Evolutionary conservation across 2,329 filamentous ascomycete genomes (phyloP).

Genomic region (Aspergillus sp.): DNA sequence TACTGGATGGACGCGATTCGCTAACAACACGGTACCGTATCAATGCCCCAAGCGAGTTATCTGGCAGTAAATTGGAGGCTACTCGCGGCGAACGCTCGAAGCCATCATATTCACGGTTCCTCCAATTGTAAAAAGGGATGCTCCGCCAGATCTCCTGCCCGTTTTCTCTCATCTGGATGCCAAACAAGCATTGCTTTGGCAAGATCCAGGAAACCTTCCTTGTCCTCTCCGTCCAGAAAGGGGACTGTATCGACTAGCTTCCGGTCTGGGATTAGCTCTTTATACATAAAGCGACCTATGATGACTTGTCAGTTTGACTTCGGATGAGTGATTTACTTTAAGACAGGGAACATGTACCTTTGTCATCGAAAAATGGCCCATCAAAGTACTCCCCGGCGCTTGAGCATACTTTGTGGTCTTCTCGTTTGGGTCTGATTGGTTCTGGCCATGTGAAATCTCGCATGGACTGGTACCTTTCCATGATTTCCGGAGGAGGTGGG

Average conservation of each 20-base stretch:
- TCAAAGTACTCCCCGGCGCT: conserved; percentile 36
- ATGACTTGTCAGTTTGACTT: conserved; percentile 20
- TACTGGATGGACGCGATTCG: too few species aligned
- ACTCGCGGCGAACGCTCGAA: conserved; percentile 14
- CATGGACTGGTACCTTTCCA: too few species aligned
- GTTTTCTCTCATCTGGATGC: conserved; percentile 29
- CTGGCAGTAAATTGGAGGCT: too few species aligned
- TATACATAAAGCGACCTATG: conserved; percentile 33
- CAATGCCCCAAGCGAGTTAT: too few species aligned
- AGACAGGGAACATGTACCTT: conserved; percentile 28
- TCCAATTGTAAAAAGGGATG: conserved; percentile 33
- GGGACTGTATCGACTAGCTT: conserved; percentile 29
- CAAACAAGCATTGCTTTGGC: conserved; percentile 32
- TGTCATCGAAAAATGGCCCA: conserved; percentile 38
- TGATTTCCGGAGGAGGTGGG: too few species aligned
- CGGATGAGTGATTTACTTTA: conserved; percentile 9
- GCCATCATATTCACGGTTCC: conserved; percentile 23
- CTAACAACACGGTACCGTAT: too few species aligned
- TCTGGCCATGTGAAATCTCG: neutral
- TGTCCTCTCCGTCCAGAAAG: conserved; percentile 31
- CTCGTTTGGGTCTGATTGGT: conserved; percentile 23
- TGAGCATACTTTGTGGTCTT: conserved; percentile 30
- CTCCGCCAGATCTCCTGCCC: conserved; percentile 26
- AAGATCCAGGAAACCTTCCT: conserved; percentile 31
- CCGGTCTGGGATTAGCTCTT: conserved; percentile 33